Evolutionary conservation across 306 rosid species (phyloP).

Genomic region (Prunus mume): DNA sequence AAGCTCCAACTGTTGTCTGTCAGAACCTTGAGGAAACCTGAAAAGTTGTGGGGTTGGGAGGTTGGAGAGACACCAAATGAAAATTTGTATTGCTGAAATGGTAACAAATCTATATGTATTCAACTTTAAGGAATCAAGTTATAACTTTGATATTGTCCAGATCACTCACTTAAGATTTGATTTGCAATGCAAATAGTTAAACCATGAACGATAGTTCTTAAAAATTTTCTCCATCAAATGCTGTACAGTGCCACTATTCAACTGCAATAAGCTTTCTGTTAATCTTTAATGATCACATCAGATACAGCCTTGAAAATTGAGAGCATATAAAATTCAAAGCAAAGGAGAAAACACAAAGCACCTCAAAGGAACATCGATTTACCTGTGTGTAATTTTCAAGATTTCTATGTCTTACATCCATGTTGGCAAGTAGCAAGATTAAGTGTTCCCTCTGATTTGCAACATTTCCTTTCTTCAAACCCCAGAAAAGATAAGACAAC

Average conservation of each 20-base stretch:
- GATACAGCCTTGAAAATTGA: conserved; percentile 8
- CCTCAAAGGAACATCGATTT: conserved; percentile 21
- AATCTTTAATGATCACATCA: conserved; percentile 26
- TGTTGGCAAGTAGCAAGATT: conserved; percentile 86
- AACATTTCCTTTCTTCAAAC: conserved; percentile 87
- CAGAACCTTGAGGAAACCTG: conserved; percentile 47
- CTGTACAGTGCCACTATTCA: conserved; percentile 49
- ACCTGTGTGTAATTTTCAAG: conserved; percentile 42
- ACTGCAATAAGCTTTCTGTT: conserved; percentile 53
- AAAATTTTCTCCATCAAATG: conserved; percentile 50
- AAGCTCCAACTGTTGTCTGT: conserved; percentile 60
- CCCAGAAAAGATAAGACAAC: conserved; percentile 27
- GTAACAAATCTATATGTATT: conserved; percentile 19
- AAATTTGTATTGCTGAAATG: conserved; percentile 20
- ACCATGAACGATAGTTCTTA: conserved; percentile 93
- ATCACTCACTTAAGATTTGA: conserved; percentile 55
- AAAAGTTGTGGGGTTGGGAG: conserved; percentile 8
- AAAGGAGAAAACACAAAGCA: conserved; percentile 10
- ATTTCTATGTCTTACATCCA: conserved; percentile 47
- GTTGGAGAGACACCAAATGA: conserved; percentile 10
- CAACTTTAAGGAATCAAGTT: conserved; percentile 16
- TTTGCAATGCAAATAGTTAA: conserved; percentile 64
- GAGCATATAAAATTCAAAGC: conserved; percentile 3
- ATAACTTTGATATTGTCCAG: conserved; percentile 22
- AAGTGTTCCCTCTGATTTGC: conserved; percentile 98